Conservation (phyloP, 1,139 yeast species). For the Trichomonascaceae sp. region DNA sequence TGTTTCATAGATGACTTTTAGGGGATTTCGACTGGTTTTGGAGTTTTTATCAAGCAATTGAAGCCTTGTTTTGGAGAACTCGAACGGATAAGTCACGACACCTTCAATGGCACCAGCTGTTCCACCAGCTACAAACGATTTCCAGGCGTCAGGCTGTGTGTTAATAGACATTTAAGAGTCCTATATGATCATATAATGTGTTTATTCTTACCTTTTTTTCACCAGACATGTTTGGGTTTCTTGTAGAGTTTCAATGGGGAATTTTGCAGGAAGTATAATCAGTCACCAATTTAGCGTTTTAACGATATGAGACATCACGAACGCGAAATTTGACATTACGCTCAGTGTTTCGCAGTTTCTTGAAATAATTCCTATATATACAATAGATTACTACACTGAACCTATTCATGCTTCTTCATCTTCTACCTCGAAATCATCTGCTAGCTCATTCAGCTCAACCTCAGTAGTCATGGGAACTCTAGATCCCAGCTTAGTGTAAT, state of each 20-base stretch:
- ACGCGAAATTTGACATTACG: no score
- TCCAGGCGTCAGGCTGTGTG: slow-evolving; percentile 35
- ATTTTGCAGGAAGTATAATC: no score
- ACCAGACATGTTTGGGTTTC: not conserved
- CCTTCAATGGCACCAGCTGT: slow-evolving; percentile 95
- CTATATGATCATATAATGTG: not conserved
- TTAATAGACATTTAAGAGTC: not conserved
- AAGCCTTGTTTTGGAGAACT: slow-evolving; percentile 89
- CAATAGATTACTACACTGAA: no score
- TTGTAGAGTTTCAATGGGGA: no score
- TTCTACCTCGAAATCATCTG: slow-evolving; percentile 12
- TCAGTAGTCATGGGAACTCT: slow-evolving; percentile 15
- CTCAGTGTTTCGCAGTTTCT: no score
- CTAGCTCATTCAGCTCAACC: slow-evolving; percentile 20
- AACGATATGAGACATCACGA: no score
- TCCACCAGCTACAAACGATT: slow-evolving; percentile 91
- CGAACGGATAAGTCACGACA: slow-evolving; percentile 86
- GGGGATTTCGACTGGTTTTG: slow-evolving; percentile 59
- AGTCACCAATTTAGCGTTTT: no score
- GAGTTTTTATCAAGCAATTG: slow-evolving; percentile 73
- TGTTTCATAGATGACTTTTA: slow-evolving; percentile 66
- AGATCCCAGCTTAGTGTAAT: slow-evolving; percentile 10
- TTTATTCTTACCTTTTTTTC: not conserved
- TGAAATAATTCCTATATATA: no score
- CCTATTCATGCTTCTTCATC: slow-evolving; percentile 9